These are phyloP conservation scores for Russula abietina DNA, from an alignment of 768 basidiomycete species.

Conservation along the genomic window DNA sequence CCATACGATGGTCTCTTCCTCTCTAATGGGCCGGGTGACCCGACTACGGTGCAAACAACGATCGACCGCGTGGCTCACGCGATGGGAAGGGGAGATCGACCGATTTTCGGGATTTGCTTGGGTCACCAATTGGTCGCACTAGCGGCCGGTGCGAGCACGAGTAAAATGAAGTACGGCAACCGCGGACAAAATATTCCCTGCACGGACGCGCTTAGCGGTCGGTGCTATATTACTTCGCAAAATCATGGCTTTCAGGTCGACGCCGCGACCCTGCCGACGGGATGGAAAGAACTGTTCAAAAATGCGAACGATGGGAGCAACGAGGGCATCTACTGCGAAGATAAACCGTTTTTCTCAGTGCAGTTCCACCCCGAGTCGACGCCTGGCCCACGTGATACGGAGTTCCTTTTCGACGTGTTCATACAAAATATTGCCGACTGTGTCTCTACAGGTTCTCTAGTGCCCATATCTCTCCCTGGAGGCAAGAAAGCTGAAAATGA, in stretches of 20 bases:
- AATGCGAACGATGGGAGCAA: constrained; percentile 98
- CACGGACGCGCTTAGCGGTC: constrained; percentile 84
- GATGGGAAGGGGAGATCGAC: constrained; percentile 67
- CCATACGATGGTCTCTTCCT: constrained; percentile 93
- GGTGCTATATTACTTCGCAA: constrained; percentile 99
- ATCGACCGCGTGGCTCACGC: constrained; percentile 59
- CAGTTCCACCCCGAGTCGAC: constrained; percentile 99
- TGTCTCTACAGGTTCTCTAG: constrained; percentile 46
- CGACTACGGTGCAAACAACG: constrained; percentile 72
- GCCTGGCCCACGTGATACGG: constrained; percentile 95
- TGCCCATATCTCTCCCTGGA: constrained; percentile 64
- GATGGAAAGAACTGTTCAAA: constrained; percentile 91
- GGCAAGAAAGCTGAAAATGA: constrained; percentile 83
- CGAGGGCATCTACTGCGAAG: constrained; percentile 91
- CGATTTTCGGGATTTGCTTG: constrained; percentile 97
- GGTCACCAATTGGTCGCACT: constrained; percentile 95
- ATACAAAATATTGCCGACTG: constrained; percentile 80
- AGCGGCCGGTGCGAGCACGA: constrained; percentile 88
- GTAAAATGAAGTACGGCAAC: constrained; percentile 99
- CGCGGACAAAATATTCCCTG: constrained; percentile 99
- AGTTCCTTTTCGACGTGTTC: constrained; percentile 98
- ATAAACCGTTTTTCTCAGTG: constrained; percentile 95
- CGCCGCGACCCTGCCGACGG: constrained; percentile 61
- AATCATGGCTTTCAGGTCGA: constrained; percentile 99
- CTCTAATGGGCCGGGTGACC: constrained; percentile 98